A percentile compares a stretch with the other conserved stretches of the same genome.
Evolutionary conservation across 1,284 basidiomycete species (phyloP).

Genomic region (Sanghuangporus baumii): DNA sequence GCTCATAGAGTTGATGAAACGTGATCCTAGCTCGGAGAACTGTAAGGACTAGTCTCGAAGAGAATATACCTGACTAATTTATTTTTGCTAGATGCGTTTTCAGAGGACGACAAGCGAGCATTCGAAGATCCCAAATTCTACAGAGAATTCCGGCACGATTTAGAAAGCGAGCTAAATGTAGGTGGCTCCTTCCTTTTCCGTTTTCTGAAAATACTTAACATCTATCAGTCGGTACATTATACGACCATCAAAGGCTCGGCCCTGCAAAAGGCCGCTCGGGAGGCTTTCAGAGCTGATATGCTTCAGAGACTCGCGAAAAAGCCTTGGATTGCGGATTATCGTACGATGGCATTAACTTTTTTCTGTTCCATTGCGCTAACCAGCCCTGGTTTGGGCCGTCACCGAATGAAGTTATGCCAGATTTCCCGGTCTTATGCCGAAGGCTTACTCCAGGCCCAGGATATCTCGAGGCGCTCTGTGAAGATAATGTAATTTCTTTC

Average conservation of each 20-base stretch:
- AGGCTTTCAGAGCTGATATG: constrained; percentile 44
- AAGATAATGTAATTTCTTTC: constrained; percentile 42
- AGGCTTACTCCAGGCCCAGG: constrained; percentile 61
- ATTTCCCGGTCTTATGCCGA: constrained; percentile 51
- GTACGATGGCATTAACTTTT: constrained; percentile 29
- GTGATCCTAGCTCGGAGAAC: constrained; percentile 32
- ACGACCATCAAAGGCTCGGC: constrained; percentile 39
- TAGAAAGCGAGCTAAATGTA: constrained; percentile 52
- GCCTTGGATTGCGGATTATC: constrained; percentile 52
- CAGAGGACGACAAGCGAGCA: constrained; percentile 44
- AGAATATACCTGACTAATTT: background rate
- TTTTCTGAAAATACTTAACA: background rate
- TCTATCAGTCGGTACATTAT: constrained; percentile 38
- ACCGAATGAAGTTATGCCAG: constrained; percentile 44
- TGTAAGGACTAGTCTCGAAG: constrained; percentile 32
- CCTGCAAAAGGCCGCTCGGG: constrained; percentile 36
- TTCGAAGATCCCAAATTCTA: constrained; percentile 48
- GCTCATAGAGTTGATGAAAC: constrained; percentile 33
- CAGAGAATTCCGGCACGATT: constrained; percentile 40
- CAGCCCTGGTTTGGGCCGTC: background rate
- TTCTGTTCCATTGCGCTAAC: background rate
- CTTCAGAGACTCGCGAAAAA: constrained; percentile 44
- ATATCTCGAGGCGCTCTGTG: constrained; percentile 56
- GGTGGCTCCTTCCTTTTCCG: constrained; percentile 16
- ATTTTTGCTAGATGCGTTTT: constrained; percentile 38